These are phyloP conservation scores for Amaranthus palmeri DNA, from an alignment of 148 eudicot genomes.

Conservation along the genomic window DNA sequence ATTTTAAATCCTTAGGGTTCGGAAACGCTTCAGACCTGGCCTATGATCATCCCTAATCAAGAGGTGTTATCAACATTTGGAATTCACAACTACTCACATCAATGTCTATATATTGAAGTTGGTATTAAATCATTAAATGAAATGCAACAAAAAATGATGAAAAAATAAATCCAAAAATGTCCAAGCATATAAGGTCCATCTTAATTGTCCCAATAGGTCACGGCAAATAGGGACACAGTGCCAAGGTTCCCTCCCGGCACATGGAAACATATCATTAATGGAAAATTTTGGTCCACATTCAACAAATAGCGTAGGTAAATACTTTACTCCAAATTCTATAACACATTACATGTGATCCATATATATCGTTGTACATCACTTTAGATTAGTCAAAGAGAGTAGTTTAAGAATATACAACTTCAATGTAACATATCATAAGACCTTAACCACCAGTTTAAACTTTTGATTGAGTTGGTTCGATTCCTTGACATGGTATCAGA, in stretches of 20 bases:
- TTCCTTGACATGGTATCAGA: too few species aligned
- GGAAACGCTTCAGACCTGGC: too few species aligned
- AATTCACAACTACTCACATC: too few species aligned
- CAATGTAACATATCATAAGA: too few species aligned
- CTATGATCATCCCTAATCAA: too few species aligned
- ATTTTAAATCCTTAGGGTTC: too few species aligned
- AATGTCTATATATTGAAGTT: background rate
- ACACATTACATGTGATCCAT: background rate
- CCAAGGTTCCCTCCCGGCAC: constrained; percentile 1
- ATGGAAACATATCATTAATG: background rate
- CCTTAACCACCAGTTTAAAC: too few species aligned
- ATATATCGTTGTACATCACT: background rate
- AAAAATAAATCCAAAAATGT: background rate
- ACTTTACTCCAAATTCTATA: too few species aligned
- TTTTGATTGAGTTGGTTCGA: too few species aligned
- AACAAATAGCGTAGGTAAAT: background rate
- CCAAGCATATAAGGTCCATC: background rate
- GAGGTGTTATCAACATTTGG: too few species aligned
- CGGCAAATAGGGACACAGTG: constrained; percentile 5
- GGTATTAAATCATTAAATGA: background rate
- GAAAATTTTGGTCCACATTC: constrained; percentile 7
- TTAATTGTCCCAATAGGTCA: background rate
- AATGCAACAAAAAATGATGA: background rate
- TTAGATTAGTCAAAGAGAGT: too few species aligned
- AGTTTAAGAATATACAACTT: too few species aligned